A percentile compares a stretch with the other conserved stretches of the same genome.
phyloP scores from a whole-genome alignment of 768 basidiomycete genomes.

The Dioszegia aurantiaca region DNA sequence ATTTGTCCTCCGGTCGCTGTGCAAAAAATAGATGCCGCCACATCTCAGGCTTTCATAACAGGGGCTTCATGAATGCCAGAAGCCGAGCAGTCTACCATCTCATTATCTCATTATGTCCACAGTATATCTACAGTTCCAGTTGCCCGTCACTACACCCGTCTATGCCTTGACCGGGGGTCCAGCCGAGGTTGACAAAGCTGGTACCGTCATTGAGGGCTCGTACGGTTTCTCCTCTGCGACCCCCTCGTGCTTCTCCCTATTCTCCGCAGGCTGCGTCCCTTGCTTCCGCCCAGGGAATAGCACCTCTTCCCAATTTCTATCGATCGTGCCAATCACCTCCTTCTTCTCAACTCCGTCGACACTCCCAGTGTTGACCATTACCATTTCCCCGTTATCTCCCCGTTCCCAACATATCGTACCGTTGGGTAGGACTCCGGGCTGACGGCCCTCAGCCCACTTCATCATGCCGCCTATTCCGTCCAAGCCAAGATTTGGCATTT shows the following conservation, averaged over 20 bases:
- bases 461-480: not conserved
- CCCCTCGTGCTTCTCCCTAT: not conserved
- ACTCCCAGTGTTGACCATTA: constrained; percentile 15
- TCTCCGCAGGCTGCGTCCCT: not conserved
- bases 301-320: constrained; percentile 16
- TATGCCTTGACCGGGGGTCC: not conserved
- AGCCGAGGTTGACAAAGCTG: constrained; percentile 1
- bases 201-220: constrained; percentile 5
- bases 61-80: too few relatives aligned
- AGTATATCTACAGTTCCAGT: too few relatives aligned
- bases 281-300: constrained; percentile 8
- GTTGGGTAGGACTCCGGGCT: constrained; percentile 1
- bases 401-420: constrained; percentile 20
- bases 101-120: too few relatives aligned
- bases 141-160: too few relatives aligned
- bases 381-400: constrained; percentile 21
- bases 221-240: not conserved
- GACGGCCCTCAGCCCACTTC: constrained; percentile 10
- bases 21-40: too few relatives aligned
- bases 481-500: constrained; percentile 64
- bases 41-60: too few relatives aligned
- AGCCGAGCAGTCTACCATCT: too few relatives aligned
- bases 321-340: constrained; percentile 10
- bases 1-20: not conserved
- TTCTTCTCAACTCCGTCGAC: constrained; percentile 13